phyloP scores from a whole-genome alignment of 2,329 filamentous ascomycete genomes.

The Calonectria pteridis region DNA sequence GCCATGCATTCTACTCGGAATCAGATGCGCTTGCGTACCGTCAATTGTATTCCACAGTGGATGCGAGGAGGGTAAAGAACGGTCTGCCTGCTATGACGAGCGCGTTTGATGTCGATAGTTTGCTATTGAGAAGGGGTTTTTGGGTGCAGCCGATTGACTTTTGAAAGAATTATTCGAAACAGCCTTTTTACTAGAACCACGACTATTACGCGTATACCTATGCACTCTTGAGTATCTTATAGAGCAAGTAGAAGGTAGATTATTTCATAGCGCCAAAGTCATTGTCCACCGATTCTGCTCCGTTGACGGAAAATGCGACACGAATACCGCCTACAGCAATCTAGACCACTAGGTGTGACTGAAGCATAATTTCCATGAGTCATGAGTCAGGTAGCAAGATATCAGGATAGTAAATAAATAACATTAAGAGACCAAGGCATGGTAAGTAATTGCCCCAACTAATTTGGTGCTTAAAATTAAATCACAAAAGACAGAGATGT shows the following conservation, averaged over 20 bases:
- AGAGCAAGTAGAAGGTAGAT: neutral
- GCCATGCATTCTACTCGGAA: neutral
- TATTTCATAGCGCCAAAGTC: neutral
- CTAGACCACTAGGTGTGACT: neutral
- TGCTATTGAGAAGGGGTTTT: neutral
- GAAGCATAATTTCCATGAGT: neutral
- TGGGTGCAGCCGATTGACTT: constrained; percentile 6
- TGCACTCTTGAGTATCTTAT: neutral
- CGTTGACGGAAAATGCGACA: neutral
- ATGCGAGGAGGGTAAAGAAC: neutral
- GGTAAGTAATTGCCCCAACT: neutral
- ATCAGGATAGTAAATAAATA: neutral
- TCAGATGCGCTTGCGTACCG: neutral
- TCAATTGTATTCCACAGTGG: neutral
- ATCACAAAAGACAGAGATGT: neutral
- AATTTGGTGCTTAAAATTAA: neutral
- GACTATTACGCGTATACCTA: neutral
- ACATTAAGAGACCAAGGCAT: neutral
- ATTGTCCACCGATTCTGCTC: neutral
- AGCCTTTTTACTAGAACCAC: neutral
- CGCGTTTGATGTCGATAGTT: neutral
- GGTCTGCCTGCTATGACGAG: neutral
- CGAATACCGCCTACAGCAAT: neutral
- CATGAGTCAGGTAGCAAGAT: neutral
- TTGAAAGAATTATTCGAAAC: neutral